Evolutionary conservation across 2,329 filamentous ascomycete species (phyloP).

Genomic region (Alternaria triticina): DNA sequence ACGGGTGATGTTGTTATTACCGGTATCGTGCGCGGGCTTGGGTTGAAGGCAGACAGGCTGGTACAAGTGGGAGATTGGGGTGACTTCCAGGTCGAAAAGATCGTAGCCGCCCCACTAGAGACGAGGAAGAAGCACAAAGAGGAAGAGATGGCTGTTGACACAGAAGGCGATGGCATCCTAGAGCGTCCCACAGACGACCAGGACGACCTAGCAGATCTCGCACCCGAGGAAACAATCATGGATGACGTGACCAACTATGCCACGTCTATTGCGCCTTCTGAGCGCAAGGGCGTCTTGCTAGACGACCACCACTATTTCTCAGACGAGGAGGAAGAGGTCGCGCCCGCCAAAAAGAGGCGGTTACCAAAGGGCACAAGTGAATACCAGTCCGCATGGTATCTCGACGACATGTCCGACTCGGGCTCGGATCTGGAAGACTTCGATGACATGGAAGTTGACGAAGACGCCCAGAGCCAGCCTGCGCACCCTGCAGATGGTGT

Average conservation of each 20-base stretch:
- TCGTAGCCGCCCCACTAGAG: constrained; percentile 75
- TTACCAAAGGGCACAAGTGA: constrained; percentile 90
- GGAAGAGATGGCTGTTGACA: constrained; percentile 73
- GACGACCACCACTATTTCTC: constrained; percentile 99
- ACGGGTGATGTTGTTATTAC: constrained; percentile 73
- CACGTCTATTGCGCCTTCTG: constrained; percentile 54
- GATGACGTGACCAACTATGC: constrained; percentile 64
- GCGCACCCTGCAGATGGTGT: constrained; percentile 80
- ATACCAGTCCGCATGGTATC: constrained; percentile 94
- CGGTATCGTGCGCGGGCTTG: constrained; percentile 83
- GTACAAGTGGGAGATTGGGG: constrained; percentile 95
- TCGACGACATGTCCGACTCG: constrained; percentile 80
- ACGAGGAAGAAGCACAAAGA: constrained; percentile 64
- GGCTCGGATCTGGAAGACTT: constrained; percentile 77
- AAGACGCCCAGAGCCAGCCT: constrained; percentile 60
- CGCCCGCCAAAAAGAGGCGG: constrained; percentile 69
- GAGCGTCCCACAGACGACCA: constrained; percentile 78
- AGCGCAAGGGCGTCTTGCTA: constrained; percentile 82
- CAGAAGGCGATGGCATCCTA: constrained; percentile 62
- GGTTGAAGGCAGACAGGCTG: constrained; percentile 86
- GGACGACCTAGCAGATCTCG: constrained; percentile 82
- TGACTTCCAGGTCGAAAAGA: constrained; percentile 88
- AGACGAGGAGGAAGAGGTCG: constrained; percentile 74
- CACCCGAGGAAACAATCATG: constrained; percentile 86
- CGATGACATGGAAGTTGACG: constrained; percentile 65